A percentile compares a stretch with the other conserved stretches of the same genome.
Conservation (phyloP, 2,329 filamentous ascomycete genomes). For the Purpureocillium lavendulum region DNA sequence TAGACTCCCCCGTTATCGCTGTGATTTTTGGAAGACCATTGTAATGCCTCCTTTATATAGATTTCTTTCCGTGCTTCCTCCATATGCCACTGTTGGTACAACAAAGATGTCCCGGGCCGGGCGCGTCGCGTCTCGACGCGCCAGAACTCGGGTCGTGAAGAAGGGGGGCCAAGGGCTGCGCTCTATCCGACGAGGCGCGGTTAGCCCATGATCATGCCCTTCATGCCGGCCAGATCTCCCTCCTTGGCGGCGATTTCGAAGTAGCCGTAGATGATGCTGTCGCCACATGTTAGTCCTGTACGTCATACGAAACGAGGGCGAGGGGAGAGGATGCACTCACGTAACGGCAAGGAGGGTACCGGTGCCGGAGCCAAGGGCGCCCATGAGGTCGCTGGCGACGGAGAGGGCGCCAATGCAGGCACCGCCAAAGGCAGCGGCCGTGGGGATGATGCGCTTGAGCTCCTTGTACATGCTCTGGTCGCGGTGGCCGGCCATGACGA, state of each 20-base stretch:
- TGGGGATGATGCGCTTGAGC: conserved; percentile 97
- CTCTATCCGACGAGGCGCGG: neutral
- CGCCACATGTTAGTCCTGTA: conserved; percentile 9
- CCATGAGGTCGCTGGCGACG: conserved; percentile 89
- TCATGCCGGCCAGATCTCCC: conserved; percentile 81
- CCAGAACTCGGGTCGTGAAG: no score
- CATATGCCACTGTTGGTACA: conserved; percentile 4
- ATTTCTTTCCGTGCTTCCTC: neutral
- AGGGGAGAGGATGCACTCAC: conserved; percentile 54
- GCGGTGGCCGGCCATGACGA: conserved; percentile 98
- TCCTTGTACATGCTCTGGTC: conserved; percentile 99
- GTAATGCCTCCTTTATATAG: conserved; percentile 2
- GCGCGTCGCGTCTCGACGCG: no score
- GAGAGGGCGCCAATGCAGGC: conserved; percentile 98
- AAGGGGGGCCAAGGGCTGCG: no score
- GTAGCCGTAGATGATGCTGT: conserved; percentile 96
- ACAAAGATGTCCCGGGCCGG: neutral
- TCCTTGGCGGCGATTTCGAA: conserved; percentile 99
- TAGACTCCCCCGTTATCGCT: neutral
- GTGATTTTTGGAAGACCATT: neutral
- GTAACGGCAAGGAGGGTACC: conserved; percentile 98
- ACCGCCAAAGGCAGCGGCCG: conserved; percentile 94
- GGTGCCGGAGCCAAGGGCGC: conserved; percentile 91
- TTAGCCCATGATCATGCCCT: conserved; percentile 66
- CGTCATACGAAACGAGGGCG: neutral